phyloP scores from a whole-genome alignment of 73 alveolate species.

The Breviolum minutum region DNA sequence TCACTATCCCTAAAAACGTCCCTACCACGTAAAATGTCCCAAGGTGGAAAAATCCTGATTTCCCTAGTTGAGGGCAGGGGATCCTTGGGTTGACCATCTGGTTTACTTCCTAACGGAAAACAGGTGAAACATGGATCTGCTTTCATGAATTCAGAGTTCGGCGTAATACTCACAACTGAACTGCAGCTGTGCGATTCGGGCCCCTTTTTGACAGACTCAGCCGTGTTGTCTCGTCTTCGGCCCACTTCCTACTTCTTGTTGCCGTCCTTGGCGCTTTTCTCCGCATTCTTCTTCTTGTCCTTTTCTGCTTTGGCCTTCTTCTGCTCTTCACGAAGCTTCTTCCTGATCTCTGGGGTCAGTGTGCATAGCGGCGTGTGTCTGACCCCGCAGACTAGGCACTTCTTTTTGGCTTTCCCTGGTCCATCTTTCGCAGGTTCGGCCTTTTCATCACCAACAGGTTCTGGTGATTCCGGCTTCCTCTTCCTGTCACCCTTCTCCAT shows the following conservation, averaged over 20 bases:
- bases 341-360: background rate
- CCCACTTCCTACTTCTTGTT: background rate
- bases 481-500: too few relatives aligned
- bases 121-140: too few relatives aligned
- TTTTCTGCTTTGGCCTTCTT: background rate
- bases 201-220: too few relatives aligned
- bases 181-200: background rate
- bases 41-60: background rate
- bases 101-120: too few relatives aligned
- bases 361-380: background rate
- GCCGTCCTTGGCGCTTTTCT: background rate
- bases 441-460: background rate
- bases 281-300: background rate
- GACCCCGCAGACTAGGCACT: background rate
- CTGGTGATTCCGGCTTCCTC: too few relatives aligned
- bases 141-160: too few relatives aligned
- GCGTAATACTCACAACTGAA: too few relatives aligned
- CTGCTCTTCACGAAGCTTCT: background rate
- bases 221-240: too few relatives aligned
- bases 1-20: background rate
- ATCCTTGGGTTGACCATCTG: too few relatives aligned
- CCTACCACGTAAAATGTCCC: slow-evolving; percentile 32
- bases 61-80: too few relatives aligned
- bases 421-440: too few relatives aligned
- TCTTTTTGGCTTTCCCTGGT: background rate